Percentiles rank a stretch among this genome's conserved stretches.
Conservation (phyloP, 257 asterid genomes). For the Solanum sejunctum region DNA sequence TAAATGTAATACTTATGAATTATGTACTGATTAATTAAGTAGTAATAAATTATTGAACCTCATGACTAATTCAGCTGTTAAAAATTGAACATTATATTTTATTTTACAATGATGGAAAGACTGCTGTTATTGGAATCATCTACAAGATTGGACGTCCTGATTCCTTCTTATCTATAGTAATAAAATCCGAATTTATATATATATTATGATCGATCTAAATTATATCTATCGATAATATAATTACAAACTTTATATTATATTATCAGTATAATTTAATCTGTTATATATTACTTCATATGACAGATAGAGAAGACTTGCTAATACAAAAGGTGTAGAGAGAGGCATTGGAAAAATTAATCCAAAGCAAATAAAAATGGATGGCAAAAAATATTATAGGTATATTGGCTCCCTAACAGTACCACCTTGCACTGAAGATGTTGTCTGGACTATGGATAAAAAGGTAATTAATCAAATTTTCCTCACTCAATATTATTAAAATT, state of each 20-base stretch:
- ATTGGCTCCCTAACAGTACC: constrained; percentile 62
- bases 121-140: constrained; percentile 5
- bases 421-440: constrained; percentile 45
- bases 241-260: not conserved
- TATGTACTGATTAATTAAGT: not conserved
- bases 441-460: constrained; percentile 39
- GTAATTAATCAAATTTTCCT: constrained; percentile 12
- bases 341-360: constrained; percentile 27
- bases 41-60: not conserved
- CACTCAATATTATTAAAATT: not conserved
- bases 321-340: constrained; percentile 7
- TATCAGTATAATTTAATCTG: not conserved
- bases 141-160: constrained; percentile 15
- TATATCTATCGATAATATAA: not conserved
- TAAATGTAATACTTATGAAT: not conserved
- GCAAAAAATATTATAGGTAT: constrained; percentile 44
- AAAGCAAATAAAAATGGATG: constrained; percentile 18
- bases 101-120: not conserved
- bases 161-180: not conserved
- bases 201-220: not conserved
- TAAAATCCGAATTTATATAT: too few relatives aligned
- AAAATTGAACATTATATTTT: not conserved
- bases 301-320: constrained; percentile 20
- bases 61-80: not conserved
- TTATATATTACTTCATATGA: too few relatives aligned